Evolutionary conservation across 2,329 filamentous ascomycete species (phyloP).

Genomic region (Colletotrichum plurivorum): DNA sequence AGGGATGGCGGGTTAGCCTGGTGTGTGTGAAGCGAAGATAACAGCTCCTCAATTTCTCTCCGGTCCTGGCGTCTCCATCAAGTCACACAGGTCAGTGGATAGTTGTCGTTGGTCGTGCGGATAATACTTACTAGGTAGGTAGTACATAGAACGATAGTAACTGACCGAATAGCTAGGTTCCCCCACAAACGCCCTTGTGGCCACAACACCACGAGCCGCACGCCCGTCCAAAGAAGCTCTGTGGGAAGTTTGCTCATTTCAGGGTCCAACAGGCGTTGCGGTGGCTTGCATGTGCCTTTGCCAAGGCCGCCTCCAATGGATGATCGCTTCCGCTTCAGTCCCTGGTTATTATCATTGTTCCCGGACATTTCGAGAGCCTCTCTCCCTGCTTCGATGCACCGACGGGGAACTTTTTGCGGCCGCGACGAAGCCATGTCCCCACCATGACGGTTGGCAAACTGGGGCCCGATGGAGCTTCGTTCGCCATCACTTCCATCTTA

Average conservation of each 20-base stretch:
- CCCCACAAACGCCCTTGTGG: too few species aligned
- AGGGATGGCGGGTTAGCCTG: too few species aligned
- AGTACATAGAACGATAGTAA: too few species aligned
- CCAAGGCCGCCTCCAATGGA: slow-evolving; percentile 29
- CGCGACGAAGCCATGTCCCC: slow-evolving; percentile 27
- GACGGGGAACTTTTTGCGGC: slow-evolving; percentile 25
- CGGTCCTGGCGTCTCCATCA: too few species aligned
- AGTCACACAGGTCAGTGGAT: too few species aligned
- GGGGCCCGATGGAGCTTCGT: slow-evolving; percentile 21
- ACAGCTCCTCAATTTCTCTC: too few species aligned
- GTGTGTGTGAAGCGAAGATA: too few species aligned
- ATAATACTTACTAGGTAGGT: too few species aligned
- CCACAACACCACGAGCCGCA: slow-evolving; percentile 3
- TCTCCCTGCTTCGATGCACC: slow-evolving; percentile 9
- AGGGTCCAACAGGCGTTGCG: slow-evolving; percentile 38
- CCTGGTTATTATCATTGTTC: slow-evolving; percentile 26
- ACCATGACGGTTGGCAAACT: slow-evolving; percentile 34
- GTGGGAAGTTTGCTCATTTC: slow-evolving; percentile 26
- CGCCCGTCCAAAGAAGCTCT: slow-evolving; percentile 2
- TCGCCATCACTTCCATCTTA: slow-evolving; percentile 7
- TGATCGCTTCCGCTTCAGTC: slow-evolving; percentile 37
- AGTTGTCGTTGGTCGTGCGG: too few species aligned
- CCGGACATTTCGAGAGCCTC: slow-evolving; percentile 26
- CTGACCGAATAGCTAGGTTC: too few species aligned
- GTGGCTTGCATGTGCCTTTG: slow-evolving; percentile 37